These are phyloP conservation scores for Veloporphyrellus conicus DNA, from an alignment of 1,284 basidiomycete species.

Conservation along the genomic window DNA sequence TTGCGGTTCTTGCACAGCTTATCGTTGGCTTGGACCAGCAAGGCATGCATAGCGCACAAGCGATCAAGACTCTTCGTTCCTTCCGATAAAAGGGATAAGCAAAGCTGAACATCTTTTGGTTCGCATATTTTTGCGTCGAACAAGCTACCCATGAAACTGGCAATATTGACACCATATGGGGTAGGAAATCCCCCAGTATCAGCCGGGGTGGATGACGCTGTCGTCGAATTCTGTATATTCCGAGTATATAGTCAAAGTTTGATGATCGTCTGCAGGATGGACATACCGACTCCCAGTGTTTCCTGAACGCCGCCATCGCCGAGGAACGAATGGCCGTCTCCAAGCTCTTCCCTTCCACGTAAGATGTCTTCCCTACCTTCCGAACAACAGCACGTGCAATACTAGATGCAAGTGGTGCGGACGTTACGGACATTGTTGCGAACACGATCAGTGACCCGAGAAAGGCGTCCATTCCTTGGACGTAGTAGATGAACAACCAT, in stretches of 20 bases:
- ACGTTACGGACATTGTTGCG: conserved; percentile 12
- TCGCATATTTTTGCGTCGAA: conserved; percentile 23
- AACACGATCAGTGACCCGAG: conserved; percentile 21
- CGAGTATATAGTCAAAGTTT: neutral
- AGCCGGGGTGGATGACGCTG: neutral
- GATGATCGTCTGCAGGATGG: neutral
- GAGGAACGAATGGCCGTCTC: conserved; percentile 17
- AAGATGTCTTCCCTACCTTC: conserved; percentile 14
- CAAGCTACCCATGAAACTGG: conserved; percentile 33
- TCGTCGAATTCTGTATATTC: conserved; percentile 15
- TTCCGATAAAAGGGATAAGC: conserved; percentile 23
- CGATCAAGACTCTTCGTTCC: conserved; percentile 23
- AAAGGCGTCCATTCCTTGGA: conserved; percentile 18
- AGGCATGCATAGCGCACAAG: conserved; percentile 30
- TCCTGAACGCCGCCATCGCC: conserved; percentile 20
- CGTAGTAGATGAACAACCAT: conserved; percentile 22
- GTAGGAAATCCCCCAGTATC: conserved; percentile 3
- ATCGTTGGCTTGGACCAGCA: conserved; percentile 28
- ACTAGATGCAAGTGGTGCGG: conserved; percentile 17
- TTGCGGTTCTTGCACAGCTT: conserved; percentile 33
- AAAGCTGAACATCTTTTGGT: conserved; percentile 28
- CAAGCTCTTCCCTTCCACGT: conserved; percentile 14
- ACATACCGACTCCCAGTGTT: conserved; percentile 26
- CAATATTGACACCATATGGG: conserved; percentile 26
- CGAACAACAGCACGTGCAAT: conserved; percentile 17